Conservation (phyloP, 164 flowering plant genomes). For the Euptelea pleiosperma region DNA sequence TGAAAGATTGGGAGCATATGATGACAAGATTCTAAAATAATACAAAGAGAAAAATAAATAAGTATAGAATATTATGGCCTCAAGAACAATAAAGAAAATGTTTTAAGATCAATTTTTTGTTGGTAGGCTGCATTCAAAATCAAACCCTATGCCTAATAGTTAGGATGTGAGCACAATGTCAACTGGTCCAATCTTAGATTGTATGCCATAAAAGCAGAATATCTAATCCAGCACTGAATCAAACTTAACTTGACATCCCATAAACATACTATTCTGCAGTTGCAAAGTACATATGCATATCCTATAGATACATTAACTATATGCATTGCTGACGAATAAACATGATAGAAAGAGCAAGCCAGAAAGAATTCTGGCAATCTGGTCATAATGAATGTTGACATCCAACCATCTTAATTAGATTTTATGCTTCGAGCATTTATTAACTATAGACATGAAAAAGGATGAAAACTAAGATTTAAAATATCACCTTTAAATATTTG, state of each 20-base stretch:
- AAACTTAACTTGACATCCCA: no score
- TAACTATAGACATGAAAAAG: not conserved
- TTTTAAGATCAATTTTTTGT: no score
- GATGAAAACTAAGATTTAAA: not conserved
- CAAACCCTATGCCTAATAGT: no score
- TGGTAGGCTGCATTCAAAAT: no score
- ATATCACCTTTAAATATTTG: slow-evolving; percentile 73
- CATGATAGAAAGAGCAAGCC: not conserved
- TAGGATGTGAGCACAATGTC: no score
- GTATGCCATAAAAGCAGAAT: no score
- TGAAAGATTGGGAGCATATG: slow-evolving; percentile 2
- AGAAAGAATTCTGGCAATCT: not conserved
- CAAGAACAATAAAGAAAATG: not conserved
- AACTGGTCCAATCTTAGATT: no score
- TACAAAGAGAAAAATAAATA: not conserved
- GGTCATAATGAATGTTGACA: not conserved
- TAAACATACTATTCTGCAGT: no score
- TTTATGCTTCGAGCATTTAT: not conserved
- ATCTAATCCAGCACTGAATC: no score
- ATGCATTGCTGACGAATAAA: no score
- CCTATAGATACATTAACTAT: no score
- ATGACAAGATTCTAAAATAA: not conserved
- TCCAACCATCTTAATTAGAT: not conserved
- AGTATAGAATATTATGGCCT: not conserved
- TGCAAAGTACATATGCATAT: no score